phyloP scores from a whole-genome alignment of 768 basidiomycete genomes.

The Rhodotorula paludigena region DNA sequence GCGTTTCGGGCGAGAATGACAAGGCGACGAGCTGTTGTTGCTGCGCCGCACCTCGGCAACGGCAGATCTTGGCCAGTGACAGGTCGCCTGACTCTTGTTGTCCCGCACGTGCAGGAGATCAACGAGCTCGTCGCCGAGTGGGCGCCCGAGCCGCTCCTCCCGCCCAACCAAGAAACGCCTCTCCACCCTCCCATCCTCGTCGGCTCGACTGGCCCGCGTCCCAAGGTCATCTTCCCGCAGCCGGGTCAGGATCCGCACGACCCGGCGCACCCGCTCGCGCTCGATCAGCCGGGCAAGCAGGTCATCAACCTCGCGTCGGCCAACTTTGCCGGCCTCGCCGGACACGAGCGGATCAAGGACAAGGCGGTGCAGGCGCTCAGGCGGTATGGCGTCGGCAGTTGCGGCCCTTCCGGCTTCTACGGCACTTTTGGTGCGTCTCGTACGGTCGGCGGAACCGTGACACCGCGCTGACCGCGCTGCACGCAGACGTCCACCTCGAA shows the following conservation, averaged over 20 bases:
- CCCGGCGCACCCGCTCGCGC: slow-evolving; percentile 27
- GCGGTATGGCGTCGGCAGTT: slow-evolving; percentile 88
- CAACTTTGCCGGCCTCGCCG: slow-evolving; percentile 86
- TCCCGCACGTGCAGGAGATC: slow-evolving; percentile 63
- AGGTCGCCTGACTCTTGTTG: neutral
- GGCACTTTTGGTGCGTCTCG: slow-evolving; percentile 74
- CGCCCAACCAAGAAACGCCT: slow-evolving; percentile 63
- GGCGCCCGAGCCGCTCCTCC: slow-evolving; percentile 75
- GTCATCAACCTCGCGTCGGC: slow-evolving; percentile 79
- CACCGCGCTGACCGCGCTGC: neutral
- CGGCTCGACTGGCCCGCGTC: slow-evolving; percentile 76
- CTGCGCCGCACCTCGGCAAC: too few species aligned
- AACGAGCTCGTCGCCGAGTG: slow-evolving; percentile 95
- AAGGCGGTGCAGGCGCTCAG: slow-evolving; percentile 74
- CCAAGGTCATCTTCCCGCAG: slow-evolving; percentile 56
- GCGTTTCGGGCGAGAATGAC: neutral
- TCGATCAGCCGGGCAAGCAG: slow-evolving; percentile 58
- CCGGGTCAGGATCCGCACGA: slow-evolving; percentile 40
- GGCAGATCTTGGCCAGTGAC: too few species aligned
- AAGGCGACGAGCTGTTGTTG: neutral
- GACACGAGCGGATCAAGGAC: slow-evolving; percentile 80
- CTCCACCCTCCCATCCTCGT: slow-evolving; percentile 67
- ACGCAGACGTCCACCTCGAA: slow-evolving; percentile 79
- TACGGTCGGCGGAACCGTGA: neutral
- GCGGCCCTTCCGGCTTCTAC: slow-evolving; percentile 95